Conservation (phyloP, 1,284 basidiomycete genomes). For the Anthracocystis panici-leucophaei region DNA sequence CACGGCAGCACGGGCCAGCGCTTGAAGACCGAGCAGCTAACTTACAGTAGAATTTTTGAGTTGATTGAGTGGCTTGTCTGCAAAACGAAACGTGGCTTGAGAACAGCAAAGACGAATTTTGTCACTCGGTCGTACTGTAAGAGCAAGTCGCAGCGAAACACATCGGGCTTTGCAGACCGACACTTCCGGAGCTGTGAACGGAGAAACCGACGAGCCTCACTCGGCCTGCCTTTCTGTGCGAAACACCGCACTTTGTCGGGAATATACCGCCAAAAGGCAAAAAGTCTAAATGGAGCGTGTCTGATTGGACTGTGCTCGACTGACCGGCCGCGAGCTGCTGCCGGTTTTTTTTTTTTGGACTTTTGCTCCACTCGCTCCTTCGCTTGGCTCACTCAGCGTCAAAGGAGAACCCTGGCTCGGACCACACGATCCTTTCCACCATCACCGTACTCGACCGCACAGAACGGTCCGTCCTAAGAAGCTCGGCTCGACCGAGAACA, state of each 20-base stretch:
- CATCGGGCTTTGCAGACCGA: conserved; percentile 2
- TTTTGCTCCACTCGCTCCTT: too few species aligned
- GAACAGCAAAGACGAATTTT: background rate
- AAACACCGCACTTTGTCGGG: background rate
- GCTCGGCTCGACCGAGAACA: too few species aligned
- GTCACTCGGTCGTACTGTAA: background rate
- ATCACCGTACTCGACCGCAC: too few species aligned
- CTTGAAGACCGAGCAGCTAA: background rate
- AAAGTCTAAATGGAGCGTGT: background rate
- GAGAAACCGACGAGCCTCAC: background rate
- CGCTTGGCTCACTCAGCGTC: too few species aligned
- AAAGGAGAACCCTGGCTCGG: too few species aligned
- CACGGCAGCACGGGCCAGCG: conserved; percentile 2
- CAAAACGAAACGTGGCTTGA: background rate
- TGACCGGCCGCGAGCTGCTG: too few species aligned
- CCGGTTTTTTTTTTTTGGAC: too few species aligned
- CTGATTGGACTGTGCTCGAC: conserved; percentile 1
- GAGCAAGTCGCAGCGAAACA: background rate
- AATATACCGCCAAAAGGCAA: too few species aligned
- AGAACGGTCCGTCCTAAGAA: too few species aligned
- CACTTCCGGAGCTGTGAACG: conserved; percentile 1
- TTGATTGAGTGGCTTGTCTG: background rate
- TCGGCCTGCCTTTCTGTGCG: background rate
- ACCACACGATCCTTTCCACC: too few species aligned
- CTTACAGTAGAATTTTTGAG: too few species aligned